Evolutionary conservation across 2,329 filamentous ascomycete species (phyloP), one percentile per base, ranked within the genome.

Genomic region (Phymatotrichopsis omnivora): DNA sequence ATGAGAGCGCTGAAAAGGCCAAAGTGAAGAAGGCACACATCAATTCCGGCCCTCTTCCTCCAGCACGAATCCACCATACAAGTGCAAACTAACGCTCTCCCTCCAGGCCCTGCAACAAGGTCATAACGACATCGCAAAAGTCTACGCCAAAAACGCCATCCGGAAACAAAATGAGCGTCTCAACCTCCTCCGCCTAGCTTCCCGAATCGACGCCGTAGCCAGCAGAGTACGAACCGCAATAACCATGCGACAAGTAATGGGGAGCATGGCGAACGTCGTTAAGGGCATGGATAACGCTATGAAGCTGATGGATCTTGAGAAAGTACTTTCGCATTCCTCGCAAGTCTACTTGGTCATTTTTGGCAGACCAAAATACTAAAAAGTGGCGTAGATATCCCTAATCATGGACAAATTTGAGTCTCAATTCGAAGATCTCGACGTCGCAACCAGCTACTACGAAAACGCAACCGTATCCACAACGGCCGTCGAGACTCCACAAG

Each of bases 381-480:
- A 14, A 29, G 14, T 16, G n/a, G 8, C 22, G 23, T 52, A 75
- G 73, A 78, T 79, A 40, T 75, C 74, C 7, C 70, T 71, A 32
- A 73, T 78, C 30, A 79, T 79, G 75, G 75, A 78, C 56, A 71
- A 71, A 37, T 78, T 79, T 59, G 74, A 78, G 59, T 71, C 71
- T 6, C 66, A 68, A 49, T 69, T 69, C 54, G 67, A 69, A 52
- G 67, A 70, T 50, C 59, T 69, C 1, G 67, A 70, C 54, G 67
- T 69, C 31, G 65, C 66, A 29, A 66, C 52, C 3, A 40, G 46
- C 12, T 85, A 87, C 65, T 89, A 91, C 65, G 83, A 89, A 64
- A 85, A 86, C 60, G 83, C 84, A 50, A 87, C 86, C 52, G 77
- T 75, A 17, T 79, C 81, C 50, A 81, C 80, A 27, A 91, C 85